Conservation (phyloP, 306 rosid genomes). For the Lablab purpureus region DNA sequence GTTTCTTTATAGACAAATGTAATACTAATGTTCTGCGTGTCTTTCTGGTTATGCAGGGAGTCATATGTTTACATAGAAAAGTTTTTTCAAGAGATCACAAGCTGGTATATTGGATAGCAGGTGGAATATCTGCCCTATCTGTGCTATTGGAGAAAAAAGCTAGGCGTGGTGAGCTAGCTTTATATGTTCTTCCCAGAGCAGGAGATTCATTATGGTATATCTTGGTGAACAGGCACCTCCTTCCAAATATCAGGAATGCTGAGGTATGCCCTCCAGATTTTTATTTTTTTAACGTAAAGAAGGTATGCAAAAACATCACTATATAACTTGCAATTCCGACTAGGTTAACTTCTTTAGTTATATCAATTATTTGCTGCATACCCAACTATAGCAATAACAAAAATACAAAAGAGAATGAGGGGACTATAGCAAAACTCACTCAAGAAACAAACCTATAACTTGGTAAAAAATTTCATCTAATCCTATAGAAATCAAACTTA, state of each 20-base stretch:
- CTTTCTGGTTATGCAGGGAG: constrained; percentile 67
- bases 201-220: constrained; percentile 95
- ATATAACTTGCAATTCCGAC: too few species aligned
- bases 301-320: too few species aligned
- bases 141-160: constrained; percentile 89
- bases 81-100: constrained; percentile 88
- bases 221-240: constrained; percentile 86
- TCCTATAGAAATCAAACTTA: too few species aligned
- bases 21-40: constrained; percentile 38
- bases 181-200: constrained; percentile 96
- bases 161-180: constrained; percentile 94
- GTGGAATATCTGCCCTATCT: constrained; percentile 84
- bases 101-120: constrained; percentile 91
- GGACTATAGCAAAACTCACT: too few species aligned
- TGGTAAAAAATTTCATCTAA: too few species aligned
- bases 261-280: constrained; percentile 63
- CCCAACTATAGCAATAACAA: too few species aligned
- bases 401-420: too few species aligned
- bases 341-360: too few species aligned
- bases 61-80: constrained; percentile 89
- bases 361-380: too few species aligned
- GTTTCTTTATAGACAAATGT: constrained; percentile 34
- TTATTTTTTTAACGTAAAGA: too few species aligned
- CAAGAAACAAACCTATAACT: too few species aligned
- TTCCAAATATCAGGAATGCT: constrained; percentile 85